A percentile compares a stretch with the other conserved stretches of the same genome.
Conservation (phyloP, 2,329 filamentous ascomycete species). For the Dothideomycetes sp. region DNA sequence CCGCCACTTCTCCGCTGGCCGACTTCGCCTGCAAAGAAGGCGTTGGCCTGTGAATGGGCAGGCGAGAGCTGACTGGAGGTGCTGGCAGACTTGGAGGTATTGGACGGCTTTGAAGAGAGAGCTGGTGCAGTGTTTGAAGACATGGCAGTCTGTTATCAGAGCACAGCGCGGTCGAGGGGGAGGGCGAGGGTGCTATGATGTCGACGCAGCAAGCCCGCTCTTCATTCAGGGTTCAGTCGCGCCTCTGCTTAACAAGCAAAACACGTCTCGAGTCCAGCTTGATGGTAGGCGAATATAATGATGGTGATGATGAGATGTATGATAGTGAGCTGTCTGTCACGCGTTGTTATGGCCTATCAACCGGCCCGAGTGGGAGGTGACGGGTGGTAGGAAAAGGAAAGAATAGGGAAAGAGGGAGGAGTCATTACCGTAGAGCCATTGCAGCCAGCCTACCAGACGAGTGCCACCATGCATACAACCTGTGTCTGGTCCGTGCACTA, state of each 20-base stretch:
- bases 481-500: too few relatives aligned
- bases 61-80: slow-evolving; percentile 29
- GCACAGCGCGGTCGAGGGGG: not conserved
- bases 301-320: too few relatives aligned
- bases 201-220: slow-evolving; percentile 7
- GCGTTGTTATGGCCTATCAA: slow-evolving; percentile 4
- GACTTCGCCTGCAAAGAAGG: slow-evolving; percentile 31
- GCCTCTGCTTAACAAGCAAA: slow-evolving; percentile 3
- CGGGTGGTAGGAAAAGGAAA: slow-evolving; percentile 8
- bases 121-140: slow-evolving; percentile 31
- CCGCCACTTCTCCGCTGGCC: slow-evolving; percentile 31
- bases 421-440: slow-evolving; percentile 6
- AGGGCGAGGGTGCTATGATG: slow-evolving; percentile 7
- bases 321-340: not conserved
- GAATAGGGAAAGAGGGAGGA: slow-evolving; percentile 3
- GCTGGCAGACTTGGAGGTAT: slow-evolving; percentile 29
- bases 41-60: slow-evolving; percentile 30
- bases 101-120: slow-evolving; percentile 19
- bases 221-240: not conserved
- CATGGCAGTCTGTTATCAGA: slow-evolving; percentile 20
- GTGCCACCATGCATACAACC: too few relatives aligned
- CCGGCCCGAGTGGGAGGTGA: slow-evolving; percentile 11
- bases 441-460: too few relatives aligned
- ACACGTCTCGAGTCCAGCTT: too few relatives aligned
- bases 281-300: too few relatives aligned